phyloP scores from a whole-genome alignment of 768 basidiomycete species.

The Lentinula detonsa region DNA sequence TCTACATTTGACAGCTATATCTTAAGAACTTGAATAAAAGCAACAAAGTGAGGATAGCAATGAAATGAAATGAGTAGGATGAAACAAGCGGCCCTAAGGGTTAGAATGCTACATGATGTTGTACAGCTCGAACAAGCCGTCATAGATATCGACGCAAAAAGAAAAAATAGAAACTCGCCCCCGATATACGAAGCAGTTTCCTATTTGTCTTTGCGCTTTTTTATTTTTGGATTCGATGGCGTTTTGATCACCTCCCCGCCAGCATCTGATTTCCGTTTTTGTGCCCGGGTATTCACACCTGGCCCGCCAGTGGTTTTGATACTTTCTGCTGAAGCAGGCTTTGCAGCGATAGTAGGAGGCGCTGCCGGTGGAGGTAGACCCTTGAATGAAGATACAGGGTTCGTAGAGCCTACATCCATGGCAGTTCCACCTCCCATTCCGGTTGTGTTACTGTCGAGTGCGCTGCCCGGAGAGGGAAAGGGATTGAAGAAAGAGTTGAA shows the following conservation, averaged over 20 bases:
- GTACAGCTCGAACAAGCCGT: neutral
- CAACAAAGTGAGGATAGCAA: neutral
- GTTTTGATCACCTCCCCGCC: neutral
- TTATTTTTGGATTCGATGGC: neutral
- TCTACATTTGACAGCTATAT: neutral
- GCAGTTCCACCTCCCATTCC: neutral
- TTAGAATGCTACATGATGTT: neutral
- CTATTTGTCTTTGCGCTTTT: constrained; percentile 6
- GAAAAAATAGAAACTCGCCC: too few species aligned
- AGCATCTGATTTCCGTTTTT: constrained; percentile 6
- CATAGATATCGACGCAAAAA: neutral
- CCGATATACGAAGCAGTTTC: too few species aligned
- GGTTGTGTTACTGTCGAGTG: neutral
- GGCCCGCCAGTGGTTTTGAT: neutral
- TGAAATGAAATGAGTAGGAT: too few species aligned
- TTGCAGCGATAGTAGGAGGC: neutral
- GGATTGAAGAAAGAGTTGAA: constrained; percentile 22
- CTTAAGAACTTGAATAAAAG: neutral
- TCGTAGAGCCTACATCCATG: too few species aligned
- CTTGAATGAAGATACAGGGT: neutral
- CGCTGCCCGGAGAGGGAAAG: neutral
- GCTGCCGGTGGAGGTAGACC: neutral
- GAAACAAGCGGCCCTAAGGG: too few species aligned
- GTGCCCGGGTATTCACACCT: neutral
- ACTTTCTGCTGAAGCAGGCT: neutral